Evolutionary conservation across 2,329 filamentous ascomycete genomes (phyloP).

Genomic region (Diaporthe sp.): DNA sequence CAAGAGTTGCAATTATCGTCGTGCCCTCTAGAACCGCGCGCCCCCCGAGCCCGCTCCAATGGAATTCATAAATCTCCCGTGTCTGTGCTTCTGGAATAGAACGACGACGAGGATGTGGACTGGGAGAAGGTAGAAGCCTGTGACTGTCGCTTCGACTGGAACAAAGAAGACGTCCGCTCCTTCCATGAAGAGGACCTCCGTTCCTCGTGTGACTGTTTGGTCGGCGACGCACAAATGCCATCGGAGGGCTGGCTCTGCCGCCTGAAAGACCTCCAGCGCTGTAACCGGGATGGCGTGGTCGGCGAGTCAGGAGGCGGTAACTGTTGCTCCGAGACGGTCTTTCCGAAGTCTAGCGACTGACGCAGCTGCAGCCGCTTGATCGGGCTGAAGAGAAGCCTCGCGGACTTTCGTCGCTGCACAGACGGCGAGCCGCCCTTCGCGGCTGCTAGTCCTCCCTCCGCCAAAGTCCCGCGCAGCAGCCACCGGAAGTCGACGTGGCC

Average conservation of each 20-base stretch:
- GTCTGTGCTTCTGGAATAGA: not conserved
- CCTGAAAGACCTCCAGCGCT: not conserved
- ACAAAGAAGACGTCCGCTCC: not conserved
- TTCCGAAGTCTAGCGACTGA: not conserved
- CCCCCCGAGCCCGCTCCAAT: not conserved
- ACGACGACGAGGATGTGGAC: not conserved
- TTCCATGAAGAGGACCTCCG: not conserved
- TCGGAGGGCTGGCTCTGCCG: not conserved
- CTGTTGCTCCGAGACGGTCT: not conserved
- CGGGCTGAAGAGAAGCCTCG: not conserved
- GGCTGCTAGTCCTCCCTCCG: not conserved
- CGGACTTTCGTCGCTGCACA: not conserved
- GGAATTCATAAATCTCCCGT: too few species aligned
- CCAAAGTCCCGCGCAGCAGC: constrained; percentile 9
- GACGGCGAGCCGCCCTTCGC: not conserved
- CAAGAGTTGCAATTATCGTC: not conserved
- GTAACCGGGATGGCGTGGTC: not conserved
- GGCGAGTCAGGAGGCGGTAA: not conserved
- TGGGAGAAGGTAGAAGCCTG: not conserved
- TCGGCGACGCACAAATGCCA: not conserved
- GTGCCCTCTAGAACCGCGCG: not conserved
- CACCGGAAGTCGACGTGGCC: constrained; percentile 14
- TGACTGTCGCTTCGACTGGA: not conserved
- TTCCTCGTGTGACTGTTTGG: not conserved
- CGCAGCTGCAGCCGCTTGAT: not conserved